Conservation (phyloP, 768 basidiomycete genomes). For the Termitomyces eurrhizus region DNA sequence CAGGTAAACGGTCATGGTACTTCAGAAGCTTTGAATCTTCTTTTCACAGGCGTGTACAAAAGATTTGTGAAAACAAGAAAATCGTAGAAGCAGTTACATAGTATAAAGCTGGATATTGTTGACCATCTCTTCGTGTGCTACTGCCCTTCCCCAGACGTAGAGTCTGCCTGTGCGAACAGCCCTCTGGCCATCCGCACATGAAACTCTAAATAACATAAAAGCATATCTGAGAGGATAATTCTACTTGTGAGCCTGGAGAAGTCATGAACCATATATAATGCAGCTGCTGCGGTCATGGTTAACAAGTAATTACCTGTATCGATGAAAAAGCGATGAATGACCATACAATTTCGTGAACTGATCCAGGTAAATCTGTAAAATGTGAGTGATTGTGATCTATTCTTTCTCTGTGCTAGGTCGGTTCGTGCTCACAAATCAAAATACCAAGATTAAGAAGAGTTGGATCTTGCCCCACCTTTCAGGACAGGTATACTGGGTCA, state of each 20-base stretch:
- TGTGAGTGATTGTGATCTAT: too few relatives aligned
- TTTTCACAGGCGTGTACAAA: slow-evolving; percentile 37
- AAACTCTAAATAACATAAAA: slow-evolving; percentile 35
- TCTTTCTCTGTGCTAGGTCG: slow-evolving; percentile 2
- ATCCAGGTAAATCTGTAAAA: too few relatives aligned
- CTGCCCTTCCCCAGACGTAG: slow-evolving; percentile 26
- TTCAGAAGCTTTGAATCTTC: slow-evolving; percentile 40
- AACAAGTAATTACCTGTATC: too few relatives aligned
- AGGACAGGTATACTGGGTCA: slow-evolving; percentile 35
- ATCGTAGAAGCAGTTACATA: slow-evolving; percentile 33
- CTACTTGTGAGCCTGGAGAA: too few relatives aligned
- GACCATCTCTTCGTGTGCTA: not conserved
- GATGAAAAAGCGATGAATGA: too few relatives aligned
- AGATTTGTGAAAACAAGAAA: slow-evolving; percentile 42
- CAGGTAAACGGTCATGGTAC: slow-evolving; percentile 27
- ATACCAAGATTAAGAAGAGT: slow-evolving; percentile 22
- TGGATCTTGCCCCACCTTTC: slow-evolving; percentile 34
- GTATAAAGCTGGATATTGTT: slow-evolving; percentile 23
- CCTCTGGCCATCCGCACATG: slow-evolving; percentile 42
- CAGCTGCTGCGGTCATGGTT: too few relatives aligned
- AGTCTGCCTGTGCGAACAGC: slow-evolving; percentile 30
- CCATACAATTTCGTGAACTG: too few relatives aligned
- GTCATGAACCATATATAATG: too few relatives aligned
- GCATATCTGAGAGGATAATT: slow-evolving; percentile 20
- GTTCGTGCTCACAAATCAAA: slow-evolving; percentile 39